phyloP scores from a whole-genome alignment of 345 rosid species.

The Nasturtium officinale region DNA sequence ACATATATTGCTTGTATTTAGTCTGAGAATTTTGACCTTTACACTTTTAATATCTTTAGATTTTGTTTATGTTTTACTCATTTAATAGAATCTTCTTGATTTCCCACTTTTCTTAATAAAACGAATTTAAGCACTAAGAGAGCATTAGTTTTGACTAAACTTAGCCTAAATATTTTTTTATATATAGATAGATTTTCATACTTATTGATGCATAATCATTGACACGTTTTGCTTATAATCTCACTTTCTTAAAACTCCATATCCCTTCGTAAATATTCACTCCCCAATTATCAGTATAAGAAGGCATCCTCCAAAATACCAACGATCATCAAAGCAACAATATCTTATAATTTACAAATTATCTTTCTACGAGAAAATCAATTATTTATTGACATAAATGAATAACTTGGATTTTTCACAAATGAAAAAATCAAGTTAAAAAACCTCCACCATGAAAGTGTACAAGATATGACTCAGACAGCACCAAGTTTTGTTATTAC shows the following conservation, averaged over 20 bases:
- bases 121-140: not conserved
- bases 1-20: not conserved
- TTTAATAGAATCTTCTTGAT: slow-evolving; percentile 19
- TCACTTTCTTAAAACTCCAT: not conserved
- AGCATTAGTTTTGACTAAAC: slow-evolving; percentile 1
- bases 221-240: slow-evolving; percentile 16
- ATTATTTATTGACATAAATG: no score
- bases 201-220: slow-evolving; percentile 2
- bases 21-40: not conserved
- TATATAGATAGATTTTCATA: slow-evolving; percentile 20
- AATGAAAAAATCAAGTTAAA: no score
- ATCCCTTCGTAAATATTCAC: no score
- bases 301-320: no score
- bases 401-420: no score
- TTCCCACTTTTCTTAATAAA: slow-evolving; percentile 3
- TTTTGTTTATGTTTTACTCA: not conserved
- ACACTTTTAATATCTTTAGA: slow-evolving; percentile 9
- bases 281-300: no score
- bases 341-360: no score
- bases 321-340: no score
- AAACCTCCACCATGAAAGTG: no score
- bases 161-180: slow-evolving; percentile 12
- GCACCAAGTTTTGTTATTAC: no score
- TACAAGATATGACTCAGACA: no score
- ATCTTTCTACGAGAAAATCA: no score